Evolutionary conservation across 2,329 filamentous ascomycete species (phyloP).

Genomic region (Didymella arachidicola): DNA sequence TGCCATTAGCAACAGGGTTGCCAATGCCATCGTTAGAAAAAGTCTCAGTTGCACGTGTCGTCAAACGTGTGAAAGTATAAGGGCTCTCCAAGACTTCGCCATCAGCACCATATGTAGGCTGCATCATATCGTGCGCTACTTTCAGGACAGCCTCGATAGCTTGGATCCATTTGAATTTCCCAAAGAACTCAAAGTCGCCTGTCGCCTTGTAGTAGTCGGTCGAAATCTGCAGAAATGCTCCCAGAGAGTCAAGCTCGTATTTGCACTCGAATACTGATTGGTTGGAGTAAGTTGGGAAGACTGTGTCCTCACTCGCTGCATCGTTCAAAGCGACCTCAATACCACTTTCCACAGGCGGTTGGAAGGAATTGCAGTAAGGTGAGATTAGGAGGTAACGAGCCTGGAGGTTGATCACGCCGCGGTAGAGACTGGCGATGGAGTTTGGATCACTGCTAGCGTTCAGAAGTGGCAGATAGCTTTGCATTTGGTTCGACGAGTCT

Average conservation of each 20-base stretch:
- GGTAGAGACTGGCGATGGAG: slow-evolving; percentile 71
- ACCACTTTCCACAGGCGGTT: slow-evolving; percentile 59
- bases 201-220: slow-evolving; percentile 60
- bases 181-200: slow-evolving; percentile 58
- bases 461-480: slow-evolving; percentile 71
- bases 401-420: slow-evolving; percentile 76
- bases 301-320: slow-evolving; percentile 51
- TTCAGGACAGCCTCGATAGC: slow-evolving; percentile 56
- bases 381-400: slow-evolving; percentile 70
- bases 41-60: slow-evolving; percentile 57
- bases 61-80: slow-evolving; percentile 57
- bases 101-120: slow-evolving; percentile 57
- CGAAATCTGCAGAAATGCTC: slow-evolving; percentile 60
- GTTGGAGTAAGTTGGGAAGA: slow-evolving; percentile 55
- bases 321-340: slow-evolving; percentile 52
- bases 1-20: slow-evolving; percentile 58
- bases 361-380: slow-evolving; percentile 63
- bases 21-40: slow-evolving; percentile 62
- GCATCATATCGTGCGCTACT: slow-evolving; percentile 57
- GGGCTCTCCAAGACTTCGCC: slow-evolving; percentile 55
- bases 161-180: slow-evolving; percentile 57
- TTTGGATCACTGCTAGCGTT: slow-evolving; percentile 61
- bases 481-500: slow-evolving; percentile 72
- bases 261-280: slow-evolving; percentile 61
- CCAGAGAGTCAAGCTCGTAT: slow-evolving; percentile 62